A percentile compares a stretch with the other conserved stretches of the same genome.
These are phyloP conservation scores for Karstenula rhodostoma DNA, from an alignment of 2,329 filamentous ascomycete genomes.

Conservation along the genomic window DNA sequence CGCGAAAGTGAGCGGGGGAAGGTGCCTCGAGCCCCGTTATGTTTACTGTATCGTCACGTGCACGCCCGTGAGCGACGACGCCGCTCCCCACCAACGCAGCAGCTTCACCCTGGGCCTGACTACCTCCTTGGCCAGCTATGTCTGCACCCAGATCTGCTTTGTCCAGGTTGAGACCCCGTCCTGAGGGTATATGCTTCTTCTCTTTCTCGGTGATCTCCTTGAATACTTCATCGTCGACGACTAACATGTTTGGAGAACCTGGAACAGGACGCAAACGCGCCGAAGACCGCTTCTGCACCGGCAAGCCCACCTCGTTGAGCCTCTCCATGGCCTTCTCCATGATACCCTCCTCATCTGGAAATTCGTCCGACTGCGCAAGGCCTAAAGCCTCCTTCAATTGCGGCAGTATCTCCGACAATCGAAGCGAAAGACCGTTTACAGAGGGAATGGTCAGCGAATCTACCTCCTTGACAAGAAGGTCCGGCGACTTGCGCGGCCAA, in stretches of 20 bases:
- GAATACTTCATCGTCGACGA: slow-evolving; percentile 46
- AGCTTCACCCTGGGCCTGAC: slow-evolving; percentile 21
- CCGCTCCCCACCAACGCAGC: slow-evolving; percentile 19
- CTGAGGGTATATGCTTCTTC: slow-evolving; percentile 19
- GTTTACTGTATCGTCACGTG: slow-evolving; percentile 28
- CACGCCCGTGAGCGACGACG: slow-evolving; percentile 19
- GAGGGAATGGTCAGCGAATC: slow-evolving; percentile 57
- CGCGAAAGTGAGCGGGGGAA: slow-evolving; percentile 29
- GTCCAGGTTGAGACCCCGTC: background rate
- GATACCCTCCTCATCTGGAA: slow-evolving; percentile 47
- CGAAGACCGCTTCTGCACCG: slow-evolving; percentile 45
- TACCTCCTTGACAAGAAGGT: slow-evolving; percentile 55
- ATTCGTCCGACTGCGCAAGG: slow-evolving; percentile 43
- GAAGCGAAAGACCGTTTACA: slow-evolving; percentile 54
- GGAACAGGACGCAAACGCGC: slow-evolving; percentile 44
- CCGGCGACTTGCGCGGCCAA: slow-evolving; percentile 38
- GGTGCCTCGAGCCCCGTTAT: slow-evolving; percentile 37
- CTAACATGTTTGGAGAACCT: slow-evolving; percentile 41
- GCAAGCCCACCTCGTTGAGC: slow-evolving; percentile 38
- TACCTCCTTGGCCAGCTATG: slow-evolving; percentile 21
- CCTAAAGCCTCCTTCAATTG: slow-evolving; percentile 52
- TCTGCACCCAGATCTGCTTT: background rate
- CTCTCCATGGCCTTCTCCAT: slow-evolving; percentile 47
- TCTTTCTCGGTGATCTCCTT: slow-evolving; percentile 40
- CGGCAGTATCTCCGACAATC: slow-evolving; percentile 56